Evolutionary conservation across 164 flowering plant genomes (phyloP).

Genomic region (Berberis thunbergii): DNA sequence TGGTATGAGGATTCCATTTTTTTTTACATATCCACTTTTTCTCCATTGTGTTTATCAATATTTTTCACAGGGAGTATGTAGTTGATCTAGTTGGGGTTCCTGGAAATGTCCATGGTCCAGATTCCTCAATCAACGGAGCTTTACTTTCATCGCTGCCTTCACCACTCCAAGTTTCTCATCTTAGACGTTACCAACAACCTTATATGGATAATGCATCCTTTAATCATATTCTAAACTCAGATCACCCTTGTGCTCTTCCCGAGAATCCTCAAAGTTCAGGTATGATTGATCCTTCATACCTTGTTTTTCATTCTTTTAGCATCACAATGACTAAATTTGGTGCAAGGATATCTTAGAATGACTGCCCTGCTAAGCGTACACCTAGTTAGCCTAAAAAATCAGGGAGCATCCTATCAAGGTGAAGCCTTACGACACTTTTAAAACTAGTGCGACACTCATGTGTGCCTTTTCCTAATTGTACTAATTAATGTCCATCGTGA

Average conservation of each 20-base stretch:
- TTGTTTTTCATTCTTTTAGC: not conserved
- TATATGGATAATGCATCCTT: conserved; percentile 22
- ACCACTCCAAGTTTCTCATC: conserved; percentile 56
- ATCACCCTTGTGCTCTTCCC: conserved; percentile 16
- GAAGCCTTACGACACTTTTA: too few relatives aligned
- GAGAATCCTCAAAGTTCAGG: conserved; percentile 34
- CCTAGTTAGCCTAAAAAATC: too few relatives aligned
- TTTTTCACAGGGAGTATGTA: conserved; percentile 71
- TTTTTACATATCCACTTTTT: not conserved
- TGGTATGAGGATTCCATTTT: too few relatives aligned
- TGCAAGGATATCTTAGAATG: too few relatives aligned
- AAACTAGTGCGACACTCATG: too few relatives aligned
- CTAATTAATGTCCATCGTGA: too few relatives aligned
- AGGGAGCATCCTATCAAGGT: too few relatives aligned
- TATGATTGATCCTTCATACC: conserved; percentile 15
- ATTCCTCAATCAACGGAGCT: conserved; percentile 72
- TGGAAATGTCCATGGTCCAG: conserved; percentile 77
- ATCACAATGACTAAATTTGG: too few relatives aligned
- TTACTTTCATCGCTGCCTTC: conserved; percentile 56
- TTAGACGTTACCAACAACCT: conserved; percentile 42
- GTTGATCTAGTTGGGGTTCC: conserved; percentile 94
- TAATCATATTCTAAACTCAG: conserved; percentile 20
- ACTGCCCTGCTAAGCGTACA: too few relatives aligned
- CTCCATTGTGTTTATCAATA: not conserved
- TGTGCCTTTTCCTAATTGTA: too few relatives aligned